Conservation (phyloP, 2,329 filamentous ascomycete genomes). For the Diaporthe australafricana region DNA sequence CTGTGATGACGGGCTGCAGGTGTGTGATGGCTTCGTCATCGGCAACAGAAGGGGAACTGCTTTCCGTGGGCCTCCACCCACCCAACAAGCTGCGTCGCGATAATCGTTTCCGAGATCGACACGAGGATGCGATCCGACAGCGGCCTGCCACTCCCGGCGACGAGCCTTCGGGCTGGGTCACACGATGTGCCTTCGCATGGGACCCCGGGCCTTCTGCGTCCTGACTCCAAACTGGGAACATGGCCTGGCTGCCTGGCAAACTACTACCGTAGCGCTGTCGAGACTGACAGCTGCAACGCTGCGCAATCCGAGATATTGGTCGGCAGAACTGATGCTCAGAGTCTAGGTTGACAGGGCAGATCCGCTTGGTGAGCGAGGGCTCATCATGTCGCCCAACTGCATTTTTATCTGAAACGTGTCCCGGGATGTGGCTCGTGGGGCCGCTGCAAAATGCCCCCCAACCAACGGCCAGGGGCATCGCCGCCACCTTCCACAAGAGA, state of each 20-base stretch:
- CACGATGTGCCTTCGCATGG: neutral
- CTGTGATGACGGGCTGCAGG: neutral
- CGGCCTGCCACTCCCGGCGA: neutral
- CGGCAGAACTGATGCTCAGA: too few species aligned
- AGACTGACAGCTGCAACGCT: neutral
- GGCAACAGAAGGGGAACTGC: neutral
- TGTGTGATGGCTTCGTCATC: neutral
- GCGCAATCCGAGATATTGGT: neutral
- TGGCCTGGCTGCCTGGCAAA: too few species aligned
- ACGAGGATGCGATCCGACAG: neutral
- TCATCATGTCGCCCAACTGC: neutral
- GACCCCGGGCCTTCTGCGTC: neutral
- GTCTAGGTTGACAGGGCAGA: neutral
- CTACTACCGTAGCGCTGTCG: neutral
- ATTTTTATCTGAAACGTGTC: conserved; percentile 23
- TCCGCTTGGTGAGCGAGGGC: neutral
- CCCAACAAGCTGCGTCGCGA: neutral
- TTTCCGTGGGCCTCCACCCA: neutral
- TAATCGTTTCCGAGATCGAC: neutral
- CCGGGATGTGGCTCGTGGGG: conserved; percentile 6
- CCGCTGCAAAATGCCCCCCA: neutral
- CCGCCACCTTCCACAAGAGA: conserved; percentile 16
- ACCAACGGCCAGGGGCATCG: neutral
- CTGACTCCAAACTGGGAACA: neutral
- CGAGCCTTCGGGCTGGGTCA: neutral